phyloP scores from a whole-genome alignment of 2,329 filamentous ascomycete species.

The Colletotrichum acutatum region DNA sequence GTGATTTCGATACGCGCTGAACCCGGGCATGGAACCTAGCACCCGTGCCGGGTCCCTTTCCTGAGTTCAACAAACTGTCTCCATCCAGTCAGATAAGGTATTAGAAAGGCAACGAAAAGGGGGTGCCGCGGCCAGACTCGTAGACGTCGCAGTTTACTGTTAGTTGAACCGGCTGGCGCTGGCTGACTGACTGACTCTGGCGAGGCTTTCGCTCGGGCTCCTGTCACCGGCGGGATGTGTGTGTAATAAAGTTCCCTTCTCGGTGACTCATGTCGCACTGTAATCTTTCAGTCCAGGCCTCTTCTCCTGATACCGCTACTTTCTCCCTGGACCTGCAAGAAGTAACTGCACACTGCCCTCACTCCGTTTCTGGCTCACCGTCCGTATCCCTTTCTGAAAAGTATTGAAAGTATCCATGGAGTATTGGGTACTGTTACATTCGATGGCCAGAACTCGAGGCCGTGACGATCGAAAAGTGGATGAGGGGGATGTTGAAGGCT shows the following conservation, averaged over 20 bases:
- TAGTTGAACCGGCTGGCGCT: too few relatives aligned
- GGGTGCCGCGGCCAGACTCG: not conserved
- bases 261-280: slow-evolving; percentile 8
- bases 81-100: slow-evolving; percentile 23
- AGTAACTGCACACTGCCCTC: not conserved
- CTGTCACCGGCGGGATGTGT: slow-evolving; percentile 1
- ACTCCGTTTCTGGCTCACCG: slow-evolving; percentile 2
- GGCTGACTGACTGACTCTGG: too few relatives aligned
- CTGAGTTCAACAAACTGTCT: not conserved
- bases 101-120: not conserved
- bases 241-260: not conserved
- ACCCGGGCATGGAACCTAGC: slow-evolving; percentile 14
- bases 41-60: not conserved
- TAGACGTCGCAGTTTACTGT: too few relatives aligned
- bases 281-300: not conserved
- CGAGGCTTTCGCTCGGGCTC: not conserved
- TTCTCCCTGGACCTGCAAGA: not conserved
- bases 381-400: not conserved
- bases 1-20: slow-evolving; percentile 35
- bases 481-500: not conserved
- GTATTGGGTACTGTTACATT: slow-evolving; percentile 29
- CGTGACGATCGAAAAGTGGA: slow-evolving; percentile 29
- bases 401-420: not conserved
- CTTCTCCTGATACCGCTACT: not conserved
- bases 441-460: slow-evolving; percentile 16